Conservation (phyloP, 2,329 filamentous ascomycete genomes). For the Aspergillus piperis region DNA sequence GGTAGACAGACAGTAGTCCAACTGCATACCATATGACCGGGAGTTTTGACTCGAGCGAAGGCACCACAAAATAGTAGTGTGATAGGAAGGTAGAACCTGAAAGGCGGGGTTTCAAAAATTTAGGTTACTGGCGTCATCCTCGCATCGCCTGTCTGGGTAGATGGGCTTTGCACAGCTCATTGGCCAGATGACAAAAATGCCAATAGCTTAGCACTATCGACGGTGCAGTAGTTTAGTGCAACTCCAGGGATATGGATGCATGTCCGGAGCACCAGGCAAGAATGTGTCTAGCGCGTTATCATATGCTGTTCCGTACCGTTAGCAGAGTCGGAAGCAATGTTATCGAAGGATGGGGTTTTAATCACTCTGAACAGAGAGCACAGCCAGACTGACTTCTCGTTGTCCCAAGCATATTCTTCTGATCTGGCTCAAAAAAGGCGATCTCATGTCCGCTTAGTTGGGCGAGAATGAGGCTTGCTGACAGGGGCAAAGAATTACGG, state of each 20-base stretch:
- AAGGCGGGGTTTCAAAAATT: slow-evolving; percentile 15
- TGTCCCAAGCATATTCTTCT: neutral
- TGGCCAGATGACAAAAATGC: neutral
- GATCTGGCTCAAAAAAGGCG: neutral
- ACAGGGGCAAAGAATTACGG: neutral
- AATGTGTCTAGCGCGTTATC: neutral
- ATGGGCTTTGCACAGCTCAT: neutral
- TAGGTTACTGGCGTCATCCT: slow-evolving; percentile 3
- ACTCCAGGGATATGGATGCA: neutral
- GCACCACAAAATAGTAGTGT: neutral
- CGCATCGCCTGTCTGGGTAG: neutral
- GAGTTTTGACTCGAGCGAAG: neutral
- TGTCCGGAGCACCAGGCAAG: neutral
- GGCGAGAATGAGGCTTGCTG: neutral
- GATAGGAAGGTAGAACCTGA: neutral
- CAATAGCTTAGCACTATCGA: neutral
- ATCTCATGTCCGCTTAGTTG: neutral
- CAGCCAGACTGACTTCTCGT: no score
- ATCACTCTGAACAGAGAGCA: neutral
- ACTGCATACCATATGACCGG: neutral
- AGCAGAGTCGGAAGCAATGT: neutral
- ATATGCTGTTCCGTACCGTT: neutral
- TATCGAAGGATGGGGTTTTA: neutral
- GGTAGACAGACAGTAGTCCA: neutral
- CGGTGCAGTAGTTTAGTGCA: neutral